Evolutionary conservation across 2,329 filamentous ascomycete species (phyloP), one percentile per base, ranked within the genome.

Genomic region (Anthostomella pinea): DNA sequence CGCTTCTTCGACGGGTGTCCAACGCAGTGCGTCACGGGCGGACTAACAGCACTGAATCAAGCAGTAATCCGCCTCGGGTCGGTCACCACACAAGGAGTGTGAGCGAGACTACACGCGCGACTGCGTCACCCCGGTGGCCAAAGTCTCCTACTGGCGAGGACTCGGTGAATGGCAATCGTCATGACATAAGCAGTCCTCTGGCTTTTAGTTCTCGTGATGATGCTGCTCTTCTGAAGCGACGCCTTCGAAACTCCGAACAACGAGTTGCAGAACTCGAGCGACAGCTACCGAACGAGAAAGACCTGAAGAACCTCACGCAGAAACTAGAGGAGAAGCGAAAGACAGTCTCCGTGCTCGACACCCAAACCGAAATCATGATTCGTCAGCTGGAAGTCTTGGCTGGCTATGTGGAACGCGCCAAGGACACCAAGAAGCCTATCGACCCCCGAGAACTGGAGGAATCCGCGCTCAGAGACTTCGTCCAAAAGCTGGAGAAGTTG

Each of bases 301-400:
- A 80, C 39, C 61, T 82, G 16, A 85, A 85, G 64, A 84, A 82
- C 52, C 80, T 94, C 19, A 94, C 94, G 63, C 89, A 85, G 52
- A 91, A 90, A 58, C 70, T 97, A 16, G 75, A 86, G 22, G 90
- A 97, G 64, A 97, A 97, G 69, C 78, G 93, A 40, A 95, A 94
- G 54, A 97, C 93, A 0, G 93, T 98, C 60, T 91, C 91, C 6
- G 86, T 94, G 13, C 72, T 97, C 33, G 91, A 97, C 59, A 91
- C 90, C 1, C 88, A 96, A 64, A 88, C 89, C 33, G 91, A 97
- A 64, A 90, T 97, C 61, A 91, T 95, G 66, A 87, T 97, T 54
- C 84, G 87, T 25, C 89, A 97, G 62, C 72, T 97, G 13, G 88
- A 95, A 57, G 84, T 91, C 23, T 77, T 96, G 54, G 90, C 88